Base-by-base conservation (phyloP, 441 rosid species). In the Euphorbia corollata region DNA sequence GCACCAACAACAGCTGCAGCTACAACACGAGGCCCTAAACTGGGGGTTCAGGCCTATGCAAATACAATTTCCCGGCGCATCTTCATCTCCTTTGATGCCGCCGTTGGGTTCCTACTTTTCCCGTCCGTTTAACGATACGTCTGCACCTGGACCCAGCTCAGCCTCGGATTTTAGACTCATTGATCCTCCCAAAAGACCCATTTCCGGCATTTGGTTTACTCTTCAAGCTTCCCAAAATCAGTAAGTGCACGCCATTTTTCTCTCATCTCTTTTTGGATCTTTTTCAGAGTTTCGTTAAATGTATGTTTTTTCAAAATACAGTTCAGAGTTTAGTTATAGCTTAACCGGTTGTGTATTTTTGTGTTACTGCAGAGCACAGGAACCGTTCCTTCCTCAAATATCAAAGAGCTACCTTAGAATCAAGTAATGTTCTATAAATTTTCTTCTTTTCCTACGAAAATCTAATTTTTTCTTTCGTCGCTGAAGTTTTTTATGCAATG, bases 151-250 rank as follows among this genome's bases (percentile, higher is more conserved):
- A 64, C 86, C 95, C 19, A 88, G 90, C 79, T 79, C 36, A 0
- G 13, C 84, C 1, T 27, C 85, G 2, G 89, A 86, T 68, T 77
- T 90, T 66, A 63, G 90, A 77, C 78, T 88, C 70, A 75, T 89
- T 68, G 92, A 88, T 82, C 89, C 98, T 75, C 92, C 98, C 0
- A 78, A 84, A 56, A 79, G 99, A 71, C 87, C 89, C 51, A 84
- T 84, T 84, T 84, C 99, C n/a, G 96, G 99, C 72, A 71, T 94
- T 80, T 94, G 99, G 99, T 94, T 94, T 73, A 76, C 84, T 76
- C 87, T 94, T 39, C 89, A 86, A 77, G 97, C 97, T 24, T 91
- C 94, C 60, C 87, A 74, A 75, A 87, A 85, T 72, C 99, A 91
- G 99, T 94, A 85, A 87, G 98, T 83, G 64, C 51, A 72, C 43